Evolutionary conservation across 495 filamentous ascomycete species (phyloP), one percentile per base, ranked within the genome.

Genomic region (Penicillium manginii): DNA sequence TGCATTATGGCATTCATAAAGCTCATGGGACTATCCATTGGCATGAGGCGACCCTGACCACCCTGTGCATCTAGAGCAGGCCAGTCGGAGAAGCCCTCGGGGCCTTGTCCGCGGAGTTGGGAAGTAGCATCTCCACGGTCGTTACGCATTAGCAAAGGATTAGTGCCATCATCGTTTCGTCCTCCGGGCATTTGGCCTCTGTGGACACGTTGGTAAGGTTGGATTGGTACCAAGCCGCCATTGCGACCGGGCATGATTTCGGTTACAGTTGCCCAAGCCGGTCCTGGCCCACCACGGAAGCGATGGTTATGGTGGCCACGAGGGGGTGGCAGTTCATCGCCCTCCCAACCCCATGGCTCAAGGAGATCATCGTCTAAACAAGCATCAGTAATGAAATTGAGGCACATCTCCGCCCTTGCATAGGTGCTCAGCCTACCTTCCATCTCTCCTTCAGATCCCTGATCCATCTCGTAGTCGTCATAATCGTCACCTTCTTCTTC

Each of bases 161-260:
- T 96, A 4, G 82, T 79, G 17, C 91, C 91, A 64, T 96, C 91
- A 63, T 96, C 91, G 42, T 80, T 81, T 14, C 73, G 73, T 26
- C 77, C 62, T 4, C 48, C 19, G 0, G 72, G 73, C 17, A 74
- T 69, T 43, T 82, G 76, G 40, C 73, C 77, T 40, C 84, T 73
- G 61, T 85, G 81, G 50, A 85, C 62, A 40, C 67, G 78, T 53
- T 83, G 78, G 65, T 84, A 84, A 22, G 78, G 73, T 42, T 78
- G 78, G 12, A 82, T 76, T 3, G 77, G 75, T 52, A 80, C 68
- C 18, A 80, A 73, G n/a, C 74, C 67, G 26, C 62, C 71, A 54
- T 69, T 63, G 19, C 75, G 75, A 57, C 65, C 67, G 18, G 76
- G 74, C 73, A 78, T 73, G n/a, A 79, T 71, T 57, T 76, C 76